Base-by-base conservation (phyloP, 2,329 filamentous ascomycete genomes). In the Chrysosphaeria jannelii region DNA sequence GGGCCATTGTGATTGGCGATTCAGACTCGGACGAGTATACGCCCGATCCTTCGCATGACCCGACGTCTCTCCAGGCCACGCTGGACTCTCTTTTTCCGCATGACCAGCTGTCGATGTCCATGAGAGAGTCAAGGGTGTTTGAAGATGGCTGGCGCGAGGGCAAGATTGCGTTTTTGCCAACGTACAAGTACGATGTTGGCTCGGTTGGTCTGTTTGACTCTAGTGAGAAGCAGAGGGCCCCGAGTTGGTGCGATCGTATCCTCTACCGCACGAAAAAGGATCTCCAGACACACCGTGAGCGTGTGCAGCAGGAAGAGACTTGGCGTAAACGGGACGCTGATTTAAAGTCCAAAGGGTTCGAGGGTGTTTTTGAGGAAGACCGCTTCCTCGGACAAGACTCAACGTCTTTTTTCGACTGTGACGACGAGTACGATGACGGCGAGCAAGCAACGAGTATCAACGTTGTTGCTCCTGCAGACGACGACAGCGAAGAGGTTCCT, bases 171-270 rank as follows among this genome's bases (percentile, higher is more conserved):
- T 97, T 97, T 36, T 41, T 93, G 10, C 85, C 85, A 2, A 88
- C 85, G 0, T 97, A 97, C 44, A 97, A 97, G 42, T 97, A 97
- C 34, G 88, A 97, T 36, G 54, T 90, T 14, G 85, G 85, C n/a
- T 89, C 71, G 14, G 62, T 90, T 15, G 74, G 74, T 2, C 57
- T 78, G 14, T 97, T 91, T 39, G 88, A 97, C 44, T 76, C 79
- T 1, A 90, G 79, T 33, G 85, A 93, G 39, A 97, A 97, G 47
- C 68, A 68, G 31, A 60, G 88, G 25, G 70, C 74, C 3, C 85
- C 85, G 3, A 90, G 78, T 39, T 97, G 85, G 81, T 97, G 85
- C 40, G 85, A 97, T 44, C 69, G 85, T 10, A 79, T 97, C 21
- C 44, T 97, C 1, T 97, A 66, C 40, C 58, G 81, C 6, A 85